Conservation (phyloP, 495 filamentous ascomycete genomes). For the Tuber umbilicatum region DNA sequence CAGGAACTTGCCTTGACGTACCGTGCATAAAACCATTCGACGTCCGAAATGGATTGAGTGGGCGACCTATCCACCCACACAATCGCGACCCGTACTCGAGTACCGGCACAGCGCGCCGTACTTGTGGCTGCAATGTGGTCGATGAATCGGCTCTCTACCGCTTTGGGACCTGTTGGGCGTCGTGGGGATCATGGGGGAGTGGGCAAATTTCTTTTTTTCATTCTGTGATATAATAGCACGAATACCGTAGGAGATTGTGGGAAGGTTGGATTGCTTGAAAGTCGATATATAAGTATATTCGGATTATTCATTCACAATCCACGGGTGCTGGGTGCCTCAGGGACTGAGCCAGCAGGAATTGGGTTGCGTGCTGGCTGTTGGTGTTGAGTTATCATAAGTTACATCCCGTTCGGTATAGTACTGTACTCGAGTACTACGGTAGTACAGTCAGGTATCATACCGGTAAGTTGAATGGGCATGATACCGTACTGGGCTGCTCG, state of each 20-base stretch:
- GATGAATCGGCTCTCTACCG: neutral
- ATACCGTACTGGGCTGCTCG: neutral
- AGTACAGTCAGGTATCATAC: neutral
- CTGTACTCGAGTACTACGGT: too few species aligned
- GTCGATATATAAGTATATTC: neutral
- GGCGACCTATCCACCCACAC: neutral
- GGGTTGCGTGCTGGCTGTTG: neutral
- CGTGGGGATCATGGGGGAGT: neutral
- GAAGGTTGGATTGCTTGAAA: neutral
- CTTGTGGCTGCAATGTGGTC: too few species aligned
- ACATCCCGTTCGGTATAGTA: neutral
- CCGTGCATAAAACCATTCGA: neutral
- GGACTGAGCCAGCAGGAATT: neutral
- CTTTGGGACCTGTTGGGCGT: neutral
- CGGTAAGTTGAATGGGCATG: neutral
- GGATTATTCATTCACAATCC: neutral
- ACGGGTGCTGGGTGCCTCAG: neutral
- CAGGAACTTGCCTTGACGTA: neutral
- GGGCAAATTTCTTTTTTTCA: neutral
- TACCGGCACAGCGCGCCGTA: too few species aligned
- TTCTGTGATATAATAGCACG: neutral
- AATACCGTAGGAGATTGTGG: neutral
- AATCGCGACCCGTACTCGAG: neutral
- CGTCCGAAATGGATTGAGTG: neutral
- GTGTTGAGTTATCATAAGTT: neutral